Percentiles rank a stretch among this genome's conserved stretches.
Evolutionary conservation across 108 stramenopile genomes (phyloP).

Genomic region (Cyclostephanos invisitatus): DNA sequence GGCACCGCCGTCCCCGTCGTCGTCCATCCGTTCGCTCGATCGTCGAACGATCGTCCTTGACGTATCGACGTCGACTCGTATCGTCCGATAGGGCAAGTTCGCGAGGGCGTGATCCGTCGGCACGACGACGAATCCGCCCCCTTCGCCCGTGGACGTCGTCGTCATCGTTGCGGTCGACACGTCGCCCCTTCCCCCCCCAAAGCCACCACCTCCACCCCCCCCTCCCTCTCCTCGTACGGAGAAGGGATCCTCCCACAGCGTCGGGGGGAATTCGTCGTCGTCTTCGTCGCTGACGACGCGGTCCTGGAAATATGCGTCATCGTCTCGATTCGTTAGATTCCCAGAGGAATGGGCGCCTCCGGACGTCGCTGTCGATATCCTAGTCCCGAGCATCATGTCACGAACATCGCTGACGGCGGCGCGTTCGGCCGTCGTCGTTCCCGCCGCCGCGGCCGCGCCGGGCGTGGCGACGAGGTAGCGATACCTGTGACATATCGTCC

Average conservation of each 20-base stretch:
- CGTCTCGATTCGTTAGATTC: background rate
- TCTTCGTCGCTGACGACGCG: conserved; percentile 20
- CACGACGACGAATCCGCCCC: background rate
- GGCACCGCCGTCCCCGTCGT: background rate
- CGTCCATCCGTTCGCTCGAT: conserved; percentile 8
- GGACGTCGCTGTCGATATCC: conserved; percentile 12
- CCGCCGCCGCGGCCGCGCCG: conserved; percentile 24
- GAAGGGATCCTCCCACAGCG: conserved; percentile 85
- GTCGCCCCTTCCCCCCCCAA: background rate
- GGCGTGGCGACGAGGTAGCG: conserved; percentile 46
- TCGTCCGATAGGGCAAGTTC: conserved; percentile 39
- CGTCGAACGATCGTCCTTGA: background rate
- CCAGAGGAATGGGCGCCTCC: conserved; percentile 3
- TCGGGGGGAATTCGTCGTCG: conserved; percentile 40
- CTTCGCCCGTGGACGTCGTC: conserved; percentile 5
- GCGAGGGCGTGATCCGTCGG: conserved; percentile 13
- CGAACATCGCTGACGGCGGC: background rate
- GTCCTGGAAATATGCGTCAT: background rate
- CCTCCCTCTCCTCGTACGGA: background rate
- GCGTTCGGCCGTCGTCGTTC: background rate
- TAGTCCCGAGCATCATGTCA: conserved; percentile 26
- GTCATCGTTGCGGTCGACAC: conserved; percentile 9
- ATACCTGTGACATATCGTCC: conserved; percentile 27
- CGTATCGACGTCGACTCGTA: conserved; percentile 32
- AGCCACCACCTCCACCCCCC: background rate